Conservation (phyloP, 208 protist genomes). For the Wallacemonas rigidus region DNA sequence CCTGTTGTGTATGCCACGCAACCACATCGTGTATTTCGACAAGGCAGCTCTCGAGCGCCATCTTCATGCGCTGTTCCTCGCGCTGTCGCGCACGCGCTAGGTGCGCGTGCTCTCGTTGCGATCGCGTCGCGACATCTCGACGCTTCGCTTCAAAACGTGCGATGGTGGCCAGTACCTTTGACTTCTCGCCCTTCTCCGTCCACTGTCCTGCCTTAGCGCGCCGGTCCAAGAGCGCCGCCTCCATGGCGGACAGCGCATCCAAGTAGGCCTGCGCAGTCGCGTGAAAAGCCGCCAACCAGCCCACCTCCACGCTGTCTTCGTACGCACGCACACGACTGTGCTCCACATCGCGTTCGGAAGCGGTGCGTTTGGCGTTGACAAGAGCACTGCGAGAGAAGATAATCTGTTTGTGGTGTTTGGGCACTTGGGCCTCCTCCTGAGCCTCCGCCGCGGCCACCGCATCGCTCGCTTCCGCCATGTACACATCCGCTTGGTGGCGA, state of each 20-base stretch:
- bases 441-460: neutral
- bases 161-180: constrained; percentile 23
- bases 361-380: neutral
- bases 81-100: constrained; percentile 22
- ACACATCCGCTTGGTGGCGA: constrained; percentile 21
- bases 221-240: constrained; percentile 30
- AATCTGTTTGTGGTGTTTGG: neutral
- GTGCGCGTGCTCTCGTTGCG: constrained; percentile 7
- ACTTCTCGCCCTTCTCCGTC: constrained; percentile 32
- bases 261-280: constrained; percentile 22
- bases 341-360: constrained; percentile 15
- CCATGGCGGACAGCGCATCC: constrained; percentile 28
- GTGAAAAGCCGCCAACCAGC: constrained; percentile 26
- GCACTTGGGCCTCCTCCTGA: neutral
- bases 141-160: constrained; percentile 32
- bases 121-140: constrained; percentile 9
- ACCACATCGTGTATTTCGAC: constrained; percentile 53
- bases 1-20: constrained; percentile 50
- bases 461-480: neutral
- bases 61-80: constrained; percentile 24
- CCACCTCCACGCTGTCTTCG: neutral
- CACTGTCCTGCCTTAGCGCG: constrained; percentile 35
- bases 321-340: neutral
- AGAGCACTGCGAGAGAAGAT: neutral
- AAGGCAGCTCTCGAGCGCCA: constrained; percentile 47